Evolutionary conservation across 257 asterid genomes (phyloP), one percentile per base, ranked within the genome.

Genomic region (Eucommia ulmoides): DNA sequence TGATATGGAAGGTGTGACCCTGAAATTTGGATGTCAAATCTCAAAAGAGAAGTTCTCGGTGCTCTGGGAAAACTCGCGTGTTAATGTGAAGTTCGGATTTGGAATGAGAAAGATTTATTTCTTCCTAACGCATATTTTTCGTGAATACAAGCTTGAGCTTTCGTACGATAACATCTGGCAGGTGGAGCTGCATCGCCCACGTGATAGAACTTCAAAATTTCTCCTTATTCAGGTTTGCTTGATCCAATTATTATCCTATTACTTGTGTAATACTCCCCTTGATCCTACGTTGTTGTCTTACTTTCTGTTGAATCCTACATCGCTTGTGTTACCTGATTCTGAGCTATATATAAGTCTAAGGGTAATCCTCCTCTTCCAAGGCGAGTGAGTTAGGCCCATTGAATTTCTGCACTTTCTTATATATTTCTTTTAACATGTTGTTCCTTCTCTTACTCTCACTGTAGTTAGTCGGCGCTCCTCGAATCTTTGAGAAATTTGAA

Each of bases 401-500:
- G n/a, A n/a, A n/a, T n/a, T n/a, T n/a, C n/a, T n/a, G n/a, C n/a
- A n/a, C n/a, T n/a, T n/a, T n/a, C n/a, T n/a, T n/a, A n/a, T n/a
- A n/a, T n/a, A n/a, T n/a, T n/a, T n/a, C n/a, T n/a, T n/a, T n/a
- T n/a, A n/a, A n/a, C n/a, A n/a, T n/a, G n/a, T n/a, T n/a, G n/a
- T 57, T 51, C 58, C 12, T 12, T 29, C 22, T 48, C 17, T 45
- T 48, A 33, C 7, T 60, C 19, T 7, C 45, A 17, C 16, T 59
- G 20, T 56, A 85, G 96, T 65, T 89, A 64, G 73, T 69, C 68
- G 94, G 93, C 23, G 84, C 86, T 29, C 96, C 98, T 50, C 78
- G 93, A 46, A 75, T 89, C 56, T 81, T 65, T 69, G 73, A 76
- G 76, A 74, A 66, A 71, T 55, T 60, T n/a, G 45, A 19, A 5